Percentiles rank a stretch among this genome's conserved stretches.
Conservation (phyloP, 148 eudicot genomes). For the Drosera capensis region DNA sequence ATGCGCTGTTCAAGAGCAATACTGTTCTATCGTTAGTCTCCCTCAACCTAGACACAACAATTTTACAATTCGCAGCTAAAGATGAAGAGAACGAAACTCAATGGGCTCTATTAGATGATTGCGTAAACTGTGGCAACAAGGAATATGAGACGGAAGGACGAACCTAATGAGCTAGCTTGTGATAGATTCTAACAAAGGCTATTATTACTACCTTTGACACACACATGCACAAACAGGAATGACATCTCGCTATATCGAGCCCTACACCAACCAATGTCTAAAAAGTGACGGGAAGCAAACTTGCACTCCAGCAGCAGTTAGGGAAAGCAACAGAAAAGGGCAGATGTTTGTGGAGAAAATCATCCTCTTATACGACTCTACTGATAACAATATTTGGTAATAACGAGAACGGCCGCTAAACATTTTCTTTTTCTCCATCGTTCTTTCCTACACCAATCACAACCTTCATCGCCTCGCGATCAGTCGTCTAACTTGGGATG, state of each 20-base stretch:
- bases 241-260: not conserved
- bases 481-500: not conserved
- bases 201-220: too few species aligned
- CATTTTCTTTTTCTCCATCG: not conserved
- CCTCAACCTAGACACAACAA: too few species aligned
- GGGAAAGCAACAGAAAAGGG: not conserved
- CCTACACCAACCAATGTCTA: not conserved
- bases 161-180: too few species aligned
- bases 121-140: too few species aligned
- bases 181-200: too few species aligned
- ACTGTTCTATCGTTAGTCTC: too few species aligned
- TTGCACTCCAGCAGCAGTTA: slow-evolving; percentile 11
- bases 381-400: not conserved
- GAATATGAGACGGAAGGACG: too few species aligned
- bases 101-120: too few species aligned
- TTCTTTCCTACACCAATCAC: not conserved
- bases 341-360: too few species aligned
- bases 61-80: too few species aligned
- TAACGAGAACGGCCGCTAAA: not conserved
- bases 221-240: not conserved
- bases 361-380: not conserved
- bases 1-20: too few species aligned
- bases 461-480: not conserved
- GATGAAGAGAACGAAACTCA: too few species aligned
- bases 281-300: slow-evolving; percentile 11